phyloP scores from a whole-genome alignment of 768 basidiomycete genomes.

The Heimioporus sp. region DNA sequence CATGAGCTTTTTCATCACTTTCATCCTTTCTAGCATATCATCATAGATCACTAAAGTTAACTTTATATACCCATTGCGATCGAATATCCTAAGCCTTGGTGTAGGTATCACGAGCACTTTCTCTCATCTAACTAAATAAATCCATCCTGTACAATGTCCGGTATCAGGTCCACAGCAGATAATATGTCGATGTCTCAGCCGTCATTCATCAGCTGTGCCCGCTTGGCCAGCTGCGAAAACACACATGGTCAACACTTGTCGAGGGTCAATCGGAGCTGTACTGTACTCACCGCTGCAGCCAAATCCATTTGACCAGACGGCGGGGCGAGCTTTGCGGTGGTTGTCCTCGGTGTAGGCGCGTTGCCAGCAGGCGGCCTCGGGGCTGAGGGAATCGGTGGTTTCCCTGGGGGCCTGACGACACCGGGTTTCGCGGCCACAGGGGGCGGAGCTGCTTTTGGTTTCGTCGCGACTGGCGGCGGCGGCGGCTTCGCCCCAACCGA shows the following conservation, averaged over 20 bases:
- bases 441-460: constrained; percentile 64
- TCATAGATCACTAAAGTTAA: constrained; percentile 24
- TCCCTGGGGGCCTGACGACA: constrained; percentile 47
- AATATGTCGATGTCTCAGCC: constrained; percentile 29
- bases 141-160: neutral
- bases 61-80: constrained; percentile 25
- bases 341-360: constrained; percentile 38
- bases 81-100: constrained; percentile 12
- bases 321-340: constrained; percentile 40
- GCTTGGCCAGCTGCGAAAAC: constrained; percentile 62
- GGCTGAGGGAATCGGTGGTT: constrained; percentile 63
- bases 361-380: constrained; percentile 43
- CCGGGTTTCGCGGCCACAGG: constrained; percentile 55
- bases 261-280: neutral
- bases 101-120: constrained; percentile 10
- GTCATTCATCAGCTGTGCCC: constrained; percentile 64
- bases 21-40: constrained; percentile 13
- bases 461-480: constrained; percentile 62
- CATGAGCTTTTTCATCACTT: constrained; percentile 17
- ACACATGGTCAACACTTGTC: neutral
- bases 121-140: constrained; percentile 14
- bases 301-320: constrained; percentile 71
- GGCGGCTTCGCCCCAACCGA: constrained; percentile 49
- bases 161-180: constrained; percentile 1
- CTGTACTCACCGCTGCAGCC: constrained; percentile 68